Conservation (phyloP, 108 stramenopile genomes). For the Discostella stelligeroides region DNA sequence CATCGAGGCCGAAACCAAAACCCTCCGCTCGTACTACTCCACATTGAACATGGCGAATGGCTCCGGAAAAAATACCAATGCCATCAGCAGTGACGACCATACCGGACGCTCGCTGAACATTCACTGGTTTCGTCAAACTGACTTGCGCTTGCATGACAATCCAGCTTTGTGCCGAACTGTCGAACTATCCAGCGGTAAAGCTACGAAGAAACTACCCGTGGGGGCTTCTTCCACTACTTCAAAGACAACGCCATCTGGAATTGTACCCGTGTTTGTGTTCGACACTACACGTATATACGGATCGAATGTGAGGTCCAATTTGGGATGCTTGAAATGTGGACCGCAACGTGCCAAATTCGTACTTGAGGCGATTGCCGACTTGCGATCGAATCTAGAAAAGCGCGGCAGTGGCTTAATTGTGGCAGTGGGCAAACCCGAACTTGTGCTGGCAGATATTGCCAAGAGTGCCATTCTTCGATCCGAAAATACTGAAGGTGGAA, state of each 20-base stretch:
- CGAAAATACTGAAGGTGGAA: neutral
- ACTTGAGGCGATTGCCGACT: constrained; percentile 71
- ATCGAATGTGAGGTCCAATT: constrained; percentile 42
- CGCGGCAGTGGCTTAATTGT: constrained; percentile 67
- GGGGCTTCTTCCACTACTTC: constrained; percentile 6
- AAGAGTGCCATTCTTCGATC: neutral
- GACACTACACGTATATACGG: constrained; percentile 74
- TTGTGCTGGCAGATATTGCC: constrained; percentile 49
- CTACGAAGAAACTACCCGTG: constrained; percentile 8
- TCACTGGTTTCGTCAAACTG: constrained; percentile 79
- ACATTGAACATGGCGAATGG: constrained; percentile 19
- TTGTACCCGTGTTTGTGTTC: constrained; percentile 83
- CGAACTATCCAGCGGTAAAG: constrained; percentile 22
- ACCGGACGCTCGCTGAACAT: constrained; percentile 26
- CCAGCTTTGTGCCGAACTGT: constrained; percentile 59
- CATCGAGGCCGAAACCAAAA: neutral
- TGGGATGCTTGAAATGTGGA: constrained; percentile 71
- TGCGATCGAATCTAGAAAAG: constrained; percentile 61
- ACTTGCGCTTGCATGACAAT: constrained; percentile 85
- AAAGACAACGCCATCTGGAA: constrained; percentile 14
- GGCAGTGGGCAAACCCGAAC: constrained; percentile 67
- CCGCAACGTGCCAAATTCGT: constrained; percentile 78
- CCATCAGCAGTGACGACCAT: neutral
- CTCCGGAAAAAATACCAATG: neutral
- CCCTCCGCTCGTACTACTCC: neutral